phyloP scores from a whole-genome alignment of 1,284 basidiomycete species.

The Garcileccinum viscosum region DNA sequence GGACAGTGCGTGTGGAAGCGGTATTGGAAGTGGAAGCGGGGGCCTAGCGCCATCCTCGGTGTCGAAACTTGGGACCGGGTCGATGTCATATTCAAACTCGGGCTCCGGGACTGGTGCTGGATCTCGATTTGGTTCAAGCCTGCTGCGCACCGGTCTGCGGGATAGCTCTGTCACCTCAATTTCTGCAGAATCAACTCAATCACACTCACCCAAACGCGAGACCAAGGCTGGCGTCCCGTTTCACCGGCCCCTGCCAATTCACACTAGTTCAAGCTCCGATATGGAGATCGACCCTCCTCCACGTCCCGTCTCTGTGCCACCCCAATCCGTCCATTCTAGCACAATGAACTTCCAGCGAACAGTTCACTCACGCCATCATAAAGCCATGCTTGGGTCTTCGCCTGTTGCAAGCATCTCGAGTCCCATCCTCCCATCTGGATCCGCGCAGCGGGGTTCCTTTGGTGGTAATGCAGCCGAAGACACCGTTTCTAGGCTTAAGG shows the following conservation, averaged over 20 bases:
- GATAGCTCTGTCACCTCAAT: constrained; percentile 40
- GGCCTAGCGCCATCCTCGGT: constrained; percentile 16
- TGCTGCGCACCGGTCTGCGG: constrained; percentile 29
- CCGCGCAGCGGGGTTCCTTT: neutral
- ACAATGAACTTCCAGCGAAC: neutral
- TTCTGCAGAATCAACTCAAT: constrained; percentile 32
- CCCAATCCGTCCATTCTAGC: constrained; percentile 12
- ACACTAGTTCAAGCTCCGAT: constrained; percentile 19
- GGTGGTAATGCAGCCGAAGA: constrained; percentile 13
- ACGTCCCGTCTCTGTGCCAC: constrained; percentile 28
- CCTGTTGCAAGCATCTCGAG: constrained; percentile 24
- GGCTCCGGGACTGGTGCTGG: constrained; percentile 33
- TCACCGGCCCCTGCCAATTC: constrained; percentile 12
- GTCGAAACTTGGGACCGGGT: constrained; percentile 29
- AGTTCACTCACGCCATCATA: constrained; percentile 4
- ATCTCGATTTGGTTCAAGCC: constrained; percentile 34
- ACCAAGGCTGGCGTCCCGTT: constrained; percentile 7
- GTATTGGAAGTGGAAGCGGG: constrained; percentile 15
- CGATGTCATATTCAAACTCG: constrained; percentile 32
- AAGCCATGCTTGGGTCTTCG: constrained; percentile 18
- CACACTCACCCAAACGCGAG: constrained; percentile 14
- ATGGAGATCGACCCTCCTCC: constrained; percentile 38
- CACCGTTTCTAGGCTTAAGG: constrained; percentile 14
- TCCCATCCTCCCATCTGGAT: constrained; percentile 16
- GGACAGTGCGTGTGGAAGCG: constrained; percentile 19